phyloP scores from a whole-genome alignment of 768 basidiomycete genomes.

The Mycena sanguinolenta region DNA sequence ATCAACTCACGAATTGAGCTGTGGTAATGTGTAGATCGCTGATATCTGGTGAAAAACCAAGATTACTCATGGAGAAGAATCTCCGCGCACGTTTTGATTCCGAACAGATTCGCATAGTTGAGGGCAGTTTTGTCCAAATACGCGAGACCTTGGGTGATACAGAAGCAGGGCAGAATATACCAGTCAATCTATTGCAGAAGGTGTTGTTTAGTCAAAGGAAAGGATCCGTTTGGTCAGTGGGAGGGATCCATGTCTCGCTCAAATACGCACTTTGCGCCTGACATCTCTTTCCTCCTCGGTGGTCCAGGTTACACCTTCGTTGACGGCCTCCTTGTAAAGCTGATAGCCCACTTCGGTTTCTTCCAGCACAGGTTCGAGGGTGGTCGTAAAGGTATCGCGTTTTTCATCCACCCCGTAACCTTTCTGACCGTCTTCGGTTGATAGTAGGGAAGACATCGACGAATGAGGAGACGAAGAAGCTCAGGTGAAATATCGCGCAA shows the following conservation, averaged over 20 bases:
- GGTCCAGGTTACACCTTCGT: slow-evolving; percentile 28
- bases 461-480: background rate
- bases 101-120: slow-evolving; percentile 45
- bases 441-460: slow-evolving; percentile 26
- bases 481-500: background rate
- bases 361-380: slow-evolving; percentile 28
- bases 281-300: slow-evolving; percentile 28
- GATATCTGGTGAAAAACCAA: background rate
- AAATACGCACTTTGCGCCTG: slow-evolving; percentile 33
- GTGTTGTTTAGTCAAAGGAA: too few species aligned
- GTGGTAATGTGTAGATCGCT: slow-evolving; percentile 30
- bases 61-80: background rate
- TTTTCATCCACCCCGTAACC: slow-evolving; percentile 15
- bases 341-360: slow-evolving; percentile 35
- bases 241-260: too few species aligned
- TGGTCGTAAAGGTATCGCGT: background rate
- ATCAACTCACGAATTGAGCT: slow-evolving; percentile 30
- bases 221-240: too few species aligned
- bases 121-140: slow-evolving; percentile 51
- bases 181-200: slow-evolving; percentile 39
- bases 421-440: background rate
- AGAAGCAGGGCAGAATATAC: slow-evolving; percentile 46
- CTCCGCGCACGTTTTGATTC: slow-evolving; percentile 38
- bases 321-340: slow-evolving; percentile 29
- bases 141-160: slow-evolving; percentile 46